Evolutionary conservation across 2,329 filamentous ascomycete species (phyloP).

Genomic region (Talaromyces sp.): DNA sequence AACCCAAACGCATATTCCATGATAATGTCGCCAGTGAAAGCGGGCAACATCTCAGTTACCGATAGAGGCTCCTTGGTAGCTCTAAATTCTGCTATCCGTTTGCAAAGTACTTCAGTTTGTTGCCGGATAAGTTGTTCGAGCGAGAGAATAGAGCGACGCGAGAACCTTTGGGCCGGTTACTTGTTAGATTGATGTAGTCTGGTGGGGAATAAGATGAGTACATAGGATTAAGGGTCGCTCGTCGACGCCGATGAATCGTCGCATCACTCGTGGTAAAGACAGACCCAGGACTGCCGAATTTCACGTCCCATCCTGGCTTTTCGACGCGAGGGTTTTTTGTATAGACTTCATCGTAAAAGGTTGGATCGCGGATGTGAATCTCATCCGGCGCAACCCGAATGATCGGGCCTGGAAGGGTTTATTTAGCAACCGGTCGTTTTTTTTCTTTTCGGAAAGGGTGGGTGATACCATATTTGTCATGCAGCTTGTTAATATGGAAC

Average conservation of each 20-base stretch:
- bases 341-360: constrained; percentile 27
- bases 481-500: constrained; percentile 21
- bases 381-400: constrained; percentile 29
- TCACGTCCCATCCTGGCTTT: constrained; percentile 23
- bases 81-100: constrained; percentile 16
- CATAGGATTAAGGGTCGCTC: constrained; percentile 27
- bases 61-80: constrained; percentile 8
- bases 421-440: not conserved
- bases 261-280: constrained; percentile 30
- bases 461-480: constrained; percentile 22
- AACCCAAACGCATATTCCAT: constrained; percentile 23
- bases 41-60: constrained; percentile 17
- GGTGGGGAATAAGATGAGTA: constrained; percentile 12
- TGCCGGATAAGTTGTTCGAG: constrained; percentile 20
- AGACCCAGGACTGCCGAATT: constrained; percentile 23
- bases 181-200: not conserved
- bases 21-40: constrained; percentile 22
- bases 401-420: constrained; percentile 22
- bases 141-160: constrained; percentile 13
- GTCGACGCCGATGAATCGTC: constrained; percentile 26
- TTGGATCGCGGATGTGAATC: constrained; percentile 27
- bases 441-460: not conserved
- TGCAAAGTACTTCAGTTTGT: constrained; percentile 19
- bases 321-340: constrained; percentile 26
- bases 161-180: constrained; percentile 12